Conservation (phyloP, 2,329 filamentous ascomycete genomes). For the Aureobasidium sp. region DNA sequence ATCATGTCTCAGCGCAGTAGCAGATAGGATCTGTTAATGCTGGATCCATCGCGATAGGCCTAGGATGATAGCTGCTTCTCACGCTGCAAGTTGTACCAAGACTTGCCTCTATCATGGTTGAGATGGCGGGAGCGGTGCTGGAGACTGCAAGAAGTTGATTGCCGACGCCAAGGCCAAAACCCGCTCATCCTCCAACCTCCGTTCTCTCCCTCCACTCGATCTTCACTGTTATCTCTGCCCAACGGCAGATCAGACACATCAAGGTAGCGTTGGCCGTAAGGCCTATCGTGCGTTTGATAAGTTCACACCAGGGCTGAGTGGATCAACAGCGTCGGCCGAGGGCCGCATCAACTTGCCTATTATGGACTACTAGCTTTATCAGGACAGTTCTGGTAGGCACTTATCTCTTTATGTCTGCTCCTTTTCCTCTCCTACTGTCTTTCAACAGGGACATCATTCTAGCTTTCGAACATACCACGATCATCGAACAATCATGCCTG, state of each 20-base stretch:
- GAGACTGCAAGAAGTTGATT: neutral
- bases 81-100: too few relatives aligned
- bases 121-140: too few relatives aligned
- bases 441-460: neutral
- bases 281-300: neutral
- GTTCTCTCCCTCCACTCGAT: neutral
- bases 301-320: neutral
- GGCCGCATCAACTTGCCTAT: slow-evolving; percentile 3
- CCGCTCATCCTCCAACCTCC: neutral
- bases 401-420: neutral
- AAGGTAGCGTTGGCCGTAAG: neutral
- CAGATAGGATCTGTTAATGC: neutral
- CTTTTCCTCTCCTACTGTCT: neutral
- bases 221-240: slow-evolving; percentile 1
- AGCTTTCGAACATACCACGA: neutral
- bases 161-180: neutral
- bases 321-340: neutral
- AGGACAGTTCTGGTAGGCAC: neutral
- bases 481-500: neutral
- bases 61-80: too few relatives aligned
- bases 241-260: neutral
- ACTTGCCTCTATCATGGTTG: too few relatives aligned
- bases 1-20: neutral
- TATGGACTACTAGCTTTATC: neutral
- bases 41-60: neutral